Base-by-base conservation (phyloP, 768 basidiomycete species). In the Mycena vulgaris region DNA sequence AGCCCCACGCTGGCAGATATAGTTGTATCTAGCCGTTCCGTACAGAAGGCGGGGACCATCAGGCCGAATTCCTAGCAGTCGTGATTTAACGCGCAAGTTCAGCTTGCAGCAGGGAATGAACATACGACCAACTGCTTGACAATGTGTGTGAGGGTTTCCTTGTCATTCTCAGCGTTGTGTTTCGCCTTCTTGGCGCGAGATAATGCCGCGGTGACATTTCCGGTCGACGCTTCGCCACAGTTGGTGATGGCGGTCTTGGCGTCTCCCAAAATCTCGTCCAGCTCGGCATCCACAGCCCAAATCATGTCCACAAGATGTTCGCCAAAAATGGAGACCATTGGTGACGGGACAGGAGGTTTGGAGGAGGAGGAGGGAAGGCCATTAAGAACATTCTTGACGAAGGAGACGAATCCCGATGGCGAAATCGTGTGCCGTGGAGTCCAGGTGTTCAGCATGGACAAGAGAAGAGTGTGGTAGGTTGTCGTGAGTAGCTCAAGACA, bases 281-380 rank as follows among this genome's bases (percentile, higher is more conserved):
- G 79, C 71, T 92, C 89, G 40, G 88, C 84, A 80, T 96, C 95
- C 51, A 93, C 78, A 23, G 93, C 87, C 95, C 95, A 96, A 51
- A 95, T 84, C 75, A 93, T 85, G 77, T 96, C 95, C 25, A 96
- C 87, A 3, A 96, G 82, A 52, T 89, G 79, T 74, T 95, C 93
- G 14, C 91, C 91, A 64, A 95, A 89, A 0, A 85, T 73, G 0
- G 80, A 69, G 4, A 80, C 81, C 69, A 86, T 84, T 10, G 84
- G 79, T 14, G 85, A 82, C 53, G 83, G 79, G 42, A 88, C 87
- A 11, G 87, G 84, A 10, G 89, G 86, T 14, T 80, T 79, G n/a
- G 88, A 87, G 7, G 92, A 93, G 25, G 93, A 92, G n/a, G 89
- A 90, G 23, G 93, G 94, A 13, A 94, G 85, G 51, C 81, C 83